Base-by-base conservation (phyloP, 164 flowering plant genomes). In the Houttuynia cordata region DNA sequence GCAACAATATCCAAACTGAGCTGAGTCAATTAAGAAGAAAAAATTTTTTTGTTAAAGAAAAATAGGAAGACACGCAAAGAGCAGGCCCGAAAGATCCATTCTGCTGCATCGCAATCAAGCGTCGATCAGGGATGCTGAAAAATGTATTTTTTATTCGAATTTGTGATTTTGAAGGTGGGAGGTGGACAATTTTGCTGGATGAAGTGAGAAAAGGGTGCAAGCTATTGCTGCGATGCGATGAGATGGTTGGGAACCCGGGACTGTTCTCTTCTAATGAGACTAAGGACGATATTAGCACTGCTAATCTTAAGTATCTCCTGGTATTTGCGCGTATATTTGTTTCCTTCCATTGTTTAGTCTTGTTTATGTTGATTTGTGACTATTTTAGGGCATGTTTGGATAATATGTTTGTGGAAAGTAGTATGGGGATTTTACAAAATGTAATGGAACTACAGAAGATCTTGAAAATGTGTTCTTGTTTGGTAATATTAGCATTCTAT, bases 231-330 rank as follows among this genome's bases (percentile, higher is more conserved):
- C 74, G 74, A 65, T 91, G 97, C 68, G 97, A 91, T 60, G 96
- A 83, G 10, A 94, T 91, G 99, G 70, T 88, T 15, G 67, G 81
- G 50, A 87, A 81, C 64, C 74, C 91, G 10, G 99, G 97, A 40
- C 61, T 94, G 68, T 91, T 94, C 70, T 94, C 97, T 0, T 10
- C 79, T 0, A 91, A 94, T 34, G 97, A 94, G 77, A 80, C 93
- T 22, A 91, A 91, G 73, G 96, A 94, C 0, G 99, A 94, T 71
- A 87, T 94, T 58, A 82, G 89, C 85, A 86, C 97, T 13, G 49
- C 80, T 20, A 83, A 88, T 73, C 84, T 94, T 56, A 94, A 94
- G 63, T 94, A 90, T 69, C 53, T 87, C 60, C 77, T 93, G 88
- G 98, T 90, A 81, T 60, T 66, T 67, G 37, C 21, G 14, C 13